These are phyloP conservation scores for Gigaspora rosea DNA, from an alignment of 192 early-diverging fungal species.

Conservation along the genomic window DNA sequence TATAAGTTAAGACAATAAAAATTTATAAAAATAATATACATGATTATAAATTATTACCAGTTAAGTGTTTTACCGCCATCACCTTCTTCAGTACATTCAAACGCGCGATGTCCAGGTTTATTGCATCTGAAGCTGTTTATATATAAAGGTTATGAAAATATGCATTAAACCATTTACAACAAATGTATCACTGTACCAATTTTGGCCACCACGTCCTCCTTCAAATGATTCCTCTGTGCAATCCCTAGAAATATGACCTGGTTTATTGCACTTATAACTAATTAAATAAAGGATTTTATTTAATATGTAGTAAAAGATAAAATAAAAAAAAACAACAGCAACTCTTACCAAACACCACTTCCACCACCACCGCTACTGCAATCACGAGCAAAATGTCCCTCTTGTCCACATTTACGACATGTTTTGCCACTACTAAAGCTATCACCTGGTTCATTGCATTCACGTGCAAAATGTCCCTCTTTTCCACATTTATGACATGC, in stretches of 20 bases:
- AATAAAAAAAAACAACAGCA: background rate
- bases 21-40: no score
- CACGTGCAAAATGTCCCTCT: constrained; percentile 10
- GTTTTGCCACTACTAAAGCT: background rate
- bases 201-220: background rate
- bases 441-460: background rate
- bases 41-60: background rate
- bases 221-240: background rate
- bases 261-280: background rate
- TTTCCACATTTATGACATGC: constrained; percentile 1
- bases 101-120: background rate
- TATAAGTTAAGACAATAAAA: no score
- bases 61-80: background rate
- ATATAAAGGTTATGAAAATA: background rate
- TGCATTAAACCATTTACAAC: background rate
- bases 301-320: background rate
- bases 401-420: constrained; percentile 8
- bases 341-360: background rate
- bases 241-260: background rate
- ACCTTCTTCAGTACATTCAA: constrained; percentile 22
- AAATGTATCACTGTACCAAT: background rate
- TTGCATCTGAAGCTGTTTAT: background rate
- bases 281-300: background rate
- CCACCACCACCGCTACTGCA: background rate
- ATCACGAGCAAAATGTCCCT: constrained; percentile 12